Evolutionary conservation across 2,329 filamentous ascomycete species (phyloP), one percentile per base, ranked within the genome.

Genomic region (Harringtonia lauricola): DNA sequence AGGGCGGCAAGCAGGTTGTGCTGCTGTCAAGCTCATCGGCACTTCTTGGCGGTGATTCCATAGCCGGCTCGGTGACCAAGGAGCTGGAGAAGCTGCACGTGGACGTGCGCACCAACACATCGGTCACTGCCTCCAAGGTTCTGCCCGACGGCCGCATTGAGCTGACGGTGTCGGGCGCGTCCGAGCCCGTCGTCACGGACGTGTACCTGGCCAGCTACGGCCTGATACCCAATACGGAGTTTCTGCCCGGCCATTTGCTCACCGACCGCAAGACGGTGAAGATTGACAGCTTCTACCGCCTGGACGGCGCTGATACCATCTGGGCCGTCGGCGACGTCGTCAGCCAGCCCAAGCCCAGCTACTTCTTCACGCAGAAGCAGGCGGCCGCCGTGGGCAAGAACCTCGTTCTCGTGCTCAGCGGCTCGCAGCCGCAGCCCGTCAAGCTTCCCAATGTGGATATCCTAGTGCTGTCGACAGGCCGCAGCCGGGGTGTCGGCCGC

Each of bases 301-400:
- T 74, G 30, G 64, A 62, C 48, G 64, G 60, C 8, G 57, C 64
- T 39, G 24, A 47, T 35, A 41, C 48, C 41, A 64, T 74, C 21
- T 77, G 73, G 72, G 72, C 72, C 8, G 64, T 66, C 3, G 73
- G 73, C 21, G 73, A 77, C 44, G 57, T 74, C 35, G 66, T 75
- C 21, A 68, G 65, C 50, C 66, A 65, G 53, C 71, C 72, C 19
- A 62, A 65, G 15, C 62, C 59, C n/a, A 61, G 61, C 24, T 70
- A 64, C 46, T 55, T 68, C 28, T 57, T 64, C 45, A 59, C 65
- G 8, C 57, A 74, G 45, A 72, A 72, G 50, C 72, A 76, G 67
- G 70, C 72, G 3, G 64, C 64, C 18, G 68, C 67, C 26, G 71
- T 75, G 3, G 68, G 61, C 38, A 72, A 70, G 60, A 77, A 77